These are phyloP conservation scores for Neltuma alba DNA, from an alignment of 306 rosid species.

Conservation along the genomic window DNA sequence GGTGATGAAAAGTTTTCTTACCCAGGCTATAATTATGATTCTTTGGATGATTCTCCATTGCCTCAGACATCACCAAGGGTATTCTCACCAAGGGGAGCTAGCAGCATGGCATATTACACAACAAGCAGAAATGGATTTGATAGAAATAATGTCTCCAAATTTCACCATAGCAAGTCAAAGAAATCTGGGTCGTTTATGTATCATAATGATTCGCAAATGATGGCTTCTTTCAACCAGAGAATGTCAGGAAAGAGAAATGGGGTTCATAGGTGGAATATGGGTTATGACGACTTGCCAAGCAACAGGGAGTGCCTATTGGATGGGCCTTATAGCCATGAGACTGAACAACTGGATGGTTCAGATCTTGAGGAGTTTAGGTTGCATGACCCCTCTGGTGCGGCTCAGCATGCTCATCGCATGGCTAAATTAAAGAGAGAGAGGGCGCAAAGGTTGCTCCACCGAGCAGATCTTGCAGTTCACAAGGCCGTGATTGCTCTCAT, in stretches of 20 bases:
- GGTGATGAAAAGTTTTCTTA: constrained; percentile 58
- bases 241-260: constrained; percentile 56
- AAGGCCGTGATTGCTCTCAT: constrained; percentile 77
- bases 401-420: constrained; percentile 58
- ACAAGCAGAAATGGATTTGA: constrained; percentile 49
- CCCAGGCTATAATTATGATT: constrained; percentile 61
- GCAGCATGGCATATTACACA: constrained; percentile 37
- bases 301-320: constrained; percentile 46
- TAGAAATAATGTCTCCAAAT: constrained; percentile 46
- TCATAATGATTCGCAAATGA: constrained; percentile 43
- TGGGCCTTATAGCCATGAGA: constrained; percentile 47
- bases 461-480: constrained; percentile 79
- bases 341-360: constrained; percentile 54
- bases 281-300: constrained; percentile 50
- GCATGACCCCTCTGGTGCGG: constrained; percentile 67
- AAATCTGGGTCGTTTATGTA: constrained; percentile 47
- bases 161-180: constrained; percentile 55
- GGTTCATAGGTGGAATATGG: constrained; percentile 46
- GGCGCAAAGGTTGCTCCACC: constrained; percentile 62
- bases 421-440: constrained; percentile 65
- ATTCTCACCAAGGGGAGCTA: constrained; percentile 58
- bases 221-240: constrained; percentile 47
- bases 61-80: constrained; percentile 53
- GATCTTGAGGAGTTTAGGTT: constrained; percentile 60
- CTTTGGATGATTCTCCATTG: constrained; percentile 68